A percentile compares a stretch with the other conserved stretches of the same genome.
These are phyloP conservation scores for Poa pratensis DNA, from an alignment of 176 grass and related monocot genomes.

Conservation along the genomic window DNA sequence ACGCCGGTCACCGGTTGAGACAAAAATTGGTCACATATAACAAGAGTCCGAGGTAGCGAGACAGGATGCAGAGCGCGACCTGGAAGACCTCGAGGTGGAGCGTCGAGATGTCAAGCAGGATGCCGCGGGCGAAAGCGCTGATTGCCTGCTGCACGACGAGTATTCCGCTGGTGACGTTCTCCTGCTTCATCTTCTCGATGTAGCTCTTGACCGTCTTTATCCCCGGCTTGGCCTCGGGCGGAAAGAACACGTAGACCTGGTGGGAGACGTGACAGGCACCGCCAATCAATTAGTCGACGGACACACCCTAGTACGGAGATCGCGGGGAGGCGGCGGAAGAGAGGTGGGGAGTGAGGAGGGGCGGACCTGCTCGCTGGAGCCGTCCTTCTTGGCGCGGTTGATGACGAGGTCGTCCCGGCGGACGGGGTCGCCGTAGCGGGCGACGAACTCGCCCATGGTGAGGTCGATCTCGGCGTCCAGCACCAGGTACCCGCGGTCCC, in stretches of 20 bases:
- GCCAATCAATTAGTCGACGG: neutral
- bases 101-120: slow-evolving; percentile 57
- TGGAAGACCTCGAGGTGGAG: slow-evolving; percentile 78
- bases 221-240: slow-evolving; percentile 69
- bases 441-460: slow-evolving; percentile 43
- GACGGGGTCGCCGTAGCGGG: slow-evolving; percentile 43
- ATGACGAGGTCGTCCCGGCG: slow-evolving; percentile 62
- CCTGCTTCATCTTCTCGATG: slow-evolving; percentile 82
- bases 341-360: neutral
- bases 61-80: slow-evolving; percentile 35
- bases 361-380: slow-evolving; percentile 46
- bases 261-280: neutral
- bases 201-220: slow-evolving; percentile 81
- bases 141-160: slow-evolving; percentile 78
- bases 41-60: neutral
- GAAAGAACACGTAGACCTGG: slow-evolving; percentile 82
- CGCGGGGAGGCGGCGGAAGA: neutral
- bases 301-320: neutral
- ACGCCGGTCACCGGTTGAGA: neutral
- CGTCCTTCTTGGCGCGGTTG: slow-evolving; percentile 31
- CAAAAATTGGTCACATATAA: neutral
- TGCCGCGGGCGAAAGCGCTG: slow-evolving; percentile 65
- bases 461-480: slow-evolving; percentile 29
- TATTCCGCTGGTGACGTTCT: slow-evolving; percentile 60
- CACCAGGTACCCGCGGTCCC: slow-evolving; percentile 64